These are phyloP conservation scores for Perkinsus chesapeaki DNA, from an alignment of 169 alveolate genomes.

Conservation along the genomic window DNA sequence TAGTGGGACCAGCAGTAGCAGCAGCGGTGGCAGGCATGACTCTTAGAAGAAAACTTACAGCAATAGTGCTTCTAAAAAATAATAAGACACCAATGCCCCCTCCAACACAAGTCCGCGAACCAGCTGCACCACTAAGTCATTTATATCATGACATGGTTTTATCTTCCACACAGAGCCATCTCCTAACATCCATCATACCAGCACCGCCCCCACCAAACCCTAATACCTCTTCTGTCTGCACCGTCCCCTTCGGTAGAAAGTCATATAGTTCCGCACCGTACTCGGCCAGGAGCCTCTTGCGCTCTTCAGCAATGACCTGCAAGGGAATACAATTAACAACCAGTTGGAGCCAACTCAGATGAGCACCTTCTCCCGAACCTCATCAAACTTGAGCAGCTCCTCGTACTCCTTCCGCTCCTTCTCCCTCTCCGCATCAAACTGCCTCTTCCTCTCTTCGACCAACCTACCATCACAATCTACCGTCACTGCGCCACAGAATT, in stretches of 20 bases:
- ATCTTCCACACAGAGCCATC: background rate
- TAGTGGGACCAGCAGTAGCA: background rate
- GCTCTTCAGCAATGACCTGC: slow-evolving; percentile 50
- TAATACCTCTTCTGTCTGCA: slow-evolving; percentile 31
- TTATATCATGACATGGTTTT: background rate
- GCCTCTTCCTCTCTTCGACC: slow-evolving; percentile 53
- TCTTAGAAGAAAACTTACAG: background rate
- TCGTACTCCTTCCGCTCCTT: slow-evolving; percentile 45
- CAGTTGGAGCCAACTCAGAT: background rate
- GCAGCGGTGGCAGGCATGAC: background rate
- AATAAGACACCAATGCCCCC: background rate
- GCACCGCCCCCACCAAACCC: background rate
- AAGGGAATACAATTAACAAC: background rate
- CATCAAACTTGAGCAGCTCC: slow-evolving; percentile 35
- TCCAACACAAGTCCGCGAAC: background rate
- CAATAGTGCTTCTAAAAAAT: background rate
- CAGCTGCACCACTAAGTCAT: background rate
- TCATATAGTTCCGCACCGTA: slow-evolving; percentile 46
- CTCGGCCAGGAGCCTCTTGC: slow-evolving; percentile 48
- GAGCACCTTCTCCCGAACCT: slow-evolving; percentile 34
- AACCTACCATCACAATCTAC: slow-evolving; percentile 40
- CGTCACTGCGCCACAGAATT: background rate
- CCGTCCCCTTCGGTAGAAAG: slow-evolving; percentile 56
- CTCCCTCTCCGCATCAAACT: slow-evolving; percentile 50
- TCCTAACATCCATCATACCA: background rate